These are phyloP conservation scores for Taphrina communis DNA, from an alignment of 1,139 yeast species.

Conservation along the genomic window DNA sequence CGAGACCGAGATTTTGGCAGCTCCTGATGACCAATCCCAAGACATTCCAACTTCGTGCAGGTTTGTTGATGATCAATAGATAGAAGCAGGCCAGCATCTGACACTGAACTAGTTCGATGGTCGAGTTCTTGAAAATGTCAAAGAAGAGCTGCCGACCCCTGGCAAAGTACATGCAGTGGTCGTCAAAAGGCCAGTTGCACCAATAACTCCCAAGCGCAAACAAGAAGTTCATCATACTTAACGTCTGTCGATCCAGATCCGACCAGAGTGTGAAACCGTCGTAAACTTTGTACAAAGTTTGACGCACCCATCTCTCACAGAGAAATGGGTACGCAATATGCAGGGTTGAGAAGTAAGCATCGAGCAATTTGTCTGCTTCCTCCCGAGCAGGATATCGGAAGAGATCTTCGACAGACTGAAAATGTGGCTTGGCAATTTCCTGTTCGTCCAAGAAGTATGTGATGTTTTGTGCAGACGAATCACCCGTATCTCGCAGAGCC, in stretches of 20 bases:
- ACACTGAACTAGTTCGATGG: constrained; percentile 45
- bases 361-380: constrained; percentile 33
- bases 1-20: constrained; percentile 45
- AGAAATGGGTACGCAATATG: constrained; percentile 39
- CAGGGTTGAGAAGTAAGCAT: constrained; percentile 39
- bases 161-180: constrained; percentile 44
- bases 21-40: constrained; percentile 44
- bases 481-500: constrained; percentile 18
- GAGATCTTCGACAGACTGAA: constrained; percentile 34
- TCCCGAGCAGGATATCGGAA: constrained; percentile 35
- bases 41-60: constrained; percentile 43
- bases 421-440: constrained; percentile 36
- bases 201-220: constrained; percentile 43
- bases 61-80: constrained; percentile 43
- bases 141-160: constrained; percentile 44
- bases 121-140: constrained; percentile 44
- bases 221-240: constrained; percentile 43
- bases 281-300: constrained; percentile 30
- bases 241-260: constrained; percentile 42
- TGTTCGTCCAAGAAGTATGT: constrained; percentile 33
- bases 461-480: constrained; percentile 17
- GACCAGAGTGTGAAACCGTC: constrained; percentile 39
- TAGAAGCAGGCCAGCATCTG: constrained; percentile 44
- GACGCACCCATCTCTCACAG: constrained; percentile 35
- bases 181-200: constrained; percentile 42